phyloP scores from a whole-genome alignment of 768 basidiomycete species.

The Lentinula sp. region DNA sequence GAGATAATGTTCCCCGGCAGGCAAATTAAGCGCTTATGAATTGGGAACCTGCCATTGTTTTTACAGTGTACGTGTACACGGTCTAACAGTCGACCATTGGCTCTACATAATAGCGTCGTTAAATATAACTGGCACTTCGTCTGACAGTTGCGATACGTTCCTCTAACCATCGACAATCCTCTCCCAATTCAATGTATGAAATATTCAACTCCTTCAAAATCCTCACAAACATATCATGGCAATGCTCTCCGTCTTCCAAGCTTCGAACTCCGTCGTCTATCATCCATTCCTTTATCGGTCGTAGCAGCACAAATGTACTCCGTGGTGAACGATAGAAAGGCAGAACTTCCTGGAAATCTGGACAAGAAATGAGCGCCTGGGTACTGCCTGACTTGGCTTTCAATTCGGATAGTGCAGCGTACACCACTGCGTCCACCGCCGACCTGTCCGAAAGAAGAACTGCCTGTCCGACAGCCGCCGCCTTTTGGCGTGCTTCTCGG shows the following conservation, averaged over 20 bases:
- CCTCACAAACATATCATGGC: constrained; percentile 30
- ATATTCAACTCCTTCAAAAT: constrained; percentile 38
- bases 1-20: neutral
- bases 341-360: constrained; percentile 35
- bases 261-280: constrained; percentile 59
- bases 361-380: constrained; percentile 24
- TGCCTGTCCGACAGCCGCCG: neutral
- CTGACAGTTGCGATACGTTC: constrained; percentile 24
- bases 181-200: constrained; percentile 38
- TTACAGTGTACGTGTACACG: no score
- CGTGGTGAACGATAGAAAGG: constrained; percentile 28
- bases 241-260: constrained; percentile 40
- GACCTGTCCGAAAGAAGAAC: constrained; percentile 58
- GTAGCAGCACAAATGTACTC: constrained; percentile 49
- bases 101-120: neutral
- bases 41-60: no score
- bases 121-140: neutral
- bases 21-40: neutral
- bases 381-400: constrained; percentile 23
- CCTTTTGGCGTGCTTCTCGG: constrained; percentile 15
- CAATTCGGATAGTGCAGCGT: constrained; percentile 34
- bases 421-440: constrained; percentile 58
- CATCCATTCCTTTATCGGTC: constrained; percentile 53
- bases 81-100: no score
- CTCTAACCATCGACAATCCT: constrained; percentile 33